Conservation (phyloP, 257 asterid species). For the Petunia secreta region DNA sequence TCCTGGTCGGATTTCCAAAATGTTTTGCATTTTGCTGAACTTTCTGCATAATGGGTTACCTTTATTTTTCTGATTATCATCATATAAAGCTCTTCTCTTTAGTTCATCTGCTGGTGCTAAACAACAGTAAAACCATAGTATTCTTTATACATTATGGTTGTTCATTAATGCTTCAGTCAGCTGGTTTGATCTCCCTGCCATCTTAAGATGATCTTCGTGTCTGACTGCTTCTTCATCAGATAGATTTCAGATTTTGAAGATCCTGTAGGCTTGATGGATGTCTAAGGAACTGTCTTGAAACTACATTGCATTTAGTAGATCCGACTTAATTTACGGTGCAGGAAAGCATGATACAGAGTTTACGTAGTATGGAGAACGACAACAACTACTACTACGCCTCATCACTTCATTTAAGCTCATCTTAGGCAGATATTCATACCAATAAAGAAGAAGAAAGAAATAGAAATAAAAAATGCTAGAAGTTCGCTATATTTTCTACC, state of each 20-base stretch:
- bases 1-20: not conserved
- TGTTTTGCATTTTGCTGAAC: not conserved
- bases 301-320: not conserved
- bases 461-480: too few relatives aligned
- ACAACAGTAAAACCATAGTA: not conserved
- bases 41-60: not conserved
- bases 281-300: constrained; percentile 15
- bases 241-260: constrained; percentile 8
- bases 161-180: not conserved
- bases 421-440: too few relatives aligned
- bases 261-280: constrained; percentile 1
- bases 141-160: not conserved
- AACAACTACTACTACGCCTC: too few relatives aligned
- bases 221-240: not conserved
- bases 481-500: too few relatives aligned
- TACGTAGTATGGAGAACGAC: not conserved
- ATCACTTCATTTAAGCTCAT: too few relatives aligned
- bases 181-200: constrained; percentile 15
- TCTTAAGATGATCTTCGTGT: constrained; percentile 1
- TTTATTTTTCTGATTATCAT: constrained; percentile 9
- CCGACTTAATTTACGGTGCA: not conserved
- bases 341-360: not conserved
- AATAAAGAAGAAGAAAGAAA: too few relatives aligned
- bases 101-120: not conserved
- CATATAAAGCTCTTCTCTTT: not conserved